Evolutionary conservation across 148 eudicot species (phyloP).

Genomic region (Fallopia convolvulus): DNA sequence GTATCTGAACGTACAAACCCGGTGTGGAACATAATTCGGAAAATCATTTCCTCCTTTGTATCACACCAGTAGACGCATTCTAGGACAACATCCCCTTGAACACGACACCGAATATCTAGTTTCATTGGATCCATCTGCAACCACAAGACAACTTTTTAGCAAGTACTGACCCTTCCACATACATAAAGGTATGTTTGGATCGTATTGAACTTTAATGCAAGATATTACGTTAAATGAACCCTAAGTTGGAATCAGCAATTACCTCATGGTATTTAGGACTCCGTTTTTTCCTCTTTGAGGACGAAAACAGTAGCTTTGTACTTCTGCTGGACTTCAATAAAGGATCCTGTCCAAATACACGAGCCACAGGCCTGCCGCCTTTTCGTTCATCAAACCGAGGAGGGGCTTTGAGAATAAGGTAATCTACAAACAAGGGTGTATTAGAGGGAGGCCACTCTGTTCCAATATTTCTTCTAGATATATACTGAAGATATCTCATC

Average conservation of each 20-base stretch:
- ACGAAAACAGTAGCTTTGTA: conserved; percentile 51
- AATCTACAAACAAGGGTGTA: conserved; percentile 47
- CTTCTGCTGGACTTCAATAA: conserved; percentile 39
- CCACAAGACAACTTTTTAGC: background rate
- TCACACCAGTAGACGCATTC: conserved; percentile 66
- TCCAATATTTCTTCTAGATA: conserved; percentile 44
- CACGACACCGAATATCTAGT: conserved; percentile 53
- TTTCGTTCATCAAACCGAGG: conserved; percentile 46
- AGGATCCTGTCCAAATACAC: conserved; percentile 64
- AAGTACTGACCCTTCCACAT: background rate
- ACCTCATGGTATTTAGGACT: conserved; percentile 51
- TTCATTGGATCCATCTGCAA: conserved; percentile 62
- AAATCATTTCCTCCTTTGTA: conserved; percentile 56
- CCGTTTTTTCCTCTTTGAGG: conserved; percentile 42
- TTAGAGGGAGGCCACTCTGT: conserved; percentile 60
- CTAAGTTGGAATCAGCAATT: conserved; percentile 13
- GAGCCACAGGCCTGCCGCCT: conserved; percentile 60
- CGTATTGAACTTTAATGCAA: too few species aligned
- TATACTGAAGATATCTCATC: conserved; percentile 68
- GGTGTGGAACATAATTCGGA: conserved; percentile 77
- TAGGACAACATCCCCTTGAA: conserved; percentile 79
- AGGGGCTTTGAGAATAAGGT: conserved; percentile 43
- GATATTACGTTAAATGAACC: too few species aligned
- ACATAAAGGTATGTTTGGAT: background rate
- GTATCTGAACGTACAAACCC: conserved; percentile 60